Conservation (phyloP, 225 moss, liverwort and hornwort genomes). For the Sphagnum contortum region DNA sequence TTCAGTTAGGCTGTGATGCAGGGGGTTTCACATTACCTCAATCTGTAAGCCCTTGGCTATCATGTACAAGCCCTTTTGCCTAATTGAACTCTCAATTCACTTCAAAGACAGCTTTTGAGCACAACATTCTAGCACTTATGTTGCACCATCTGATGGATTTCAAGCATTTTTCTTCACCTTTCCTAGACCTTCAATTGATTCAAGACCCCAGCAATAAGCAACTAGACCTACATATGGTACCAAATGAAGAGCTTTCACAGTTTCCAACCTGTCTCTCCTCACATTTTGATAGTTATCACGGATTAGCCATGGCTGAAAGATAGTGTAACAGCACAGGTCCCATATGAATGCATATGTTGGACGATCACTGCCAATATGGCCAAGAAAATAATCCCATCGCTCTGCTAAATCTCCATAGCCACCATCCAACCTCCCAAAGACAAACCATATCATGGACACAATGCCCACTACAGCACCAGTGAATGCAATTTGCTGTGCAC, state of each 20-base stretch:
- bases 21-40: too few relatives aligned
- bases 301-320: constrained; percentile 87
- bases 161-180: too few relatives aligned
- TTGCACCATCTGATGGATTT: too few relatives aligned
- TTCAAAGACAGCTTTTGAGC: too few relatives aligned
- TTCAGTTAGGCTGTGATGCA: too few relatives aligned
- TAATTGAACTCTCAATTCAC: too few relatives aligned
- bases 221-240: constrained; percentile 68
- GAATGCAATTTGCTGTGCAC: constrained; percentile 41
- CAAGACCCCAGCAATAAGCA: constrained; percentile 52
- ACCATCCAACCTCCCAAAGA: constrained; percentile 45
- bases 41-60: too few relatives aligned
- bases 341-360: constrained; percentile 81
- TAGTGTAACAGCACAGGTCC: constrained; percentile 61
- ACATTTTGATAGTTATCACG: constrained; percentile 68
- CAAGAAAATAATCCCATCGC: constrained; percentile 60
- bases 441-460: constrained; percentile 60
- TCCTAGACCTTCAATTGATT: too few relatives aligned
- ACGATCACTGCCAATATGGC: constrained; percentile 47
- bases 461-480: constrained; percentile 53
- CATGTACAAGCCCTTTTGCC: too few relatives aligned
- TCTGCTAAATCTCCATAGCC: constrained; percentile 53
- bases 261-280: constrained; percentile 26
- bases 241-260: constrained; percentile 36
- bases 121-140: too few relatives aligned